Evolutionary conservation across 2,329 filamentous ascomycete genomes (phyloP), one percentile per base, ranked within the genome.

Genomic region (Fusarium torreyae): DNA sequence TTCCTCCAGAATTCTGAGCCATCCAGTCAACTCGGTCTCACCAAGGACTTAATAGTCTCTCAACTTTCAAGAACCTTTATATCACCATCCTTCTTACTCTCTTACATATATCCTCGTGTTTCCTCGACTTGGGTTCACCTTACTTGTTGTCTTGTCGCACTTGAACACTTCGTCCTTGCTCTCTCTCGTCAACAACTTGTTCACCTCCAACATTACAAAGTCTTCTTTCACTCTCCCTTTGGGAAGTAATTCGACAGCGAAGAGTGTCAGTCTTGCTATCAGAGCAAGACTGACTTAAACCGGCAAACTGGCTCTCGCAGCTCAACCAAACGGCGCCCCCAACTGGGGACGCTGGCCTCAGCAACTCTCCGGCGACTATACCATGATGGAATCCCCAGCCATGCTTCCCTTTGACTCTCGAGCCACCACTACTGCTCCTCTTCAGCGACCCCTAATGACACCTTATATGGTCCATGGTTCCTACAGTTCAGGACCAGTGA

Each of bases 311-410:
- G 83, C 84, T 71, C 81, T 86, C 72, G 80, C 83, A 58, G 78
- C 82, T 74, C 81, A 84, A 73, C 76, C 82, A 57, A 77, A 82
- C 63, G 79, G 79, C 46, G 74, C 80, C 68, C 79, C 82, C 54
- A 80, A 78, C 78, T 90, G 88, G 88, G 84, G 81, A 72, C 85
- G 85, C 70, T 88, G 86, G 84, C 78, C 83, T 68, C 77, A 84
- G 62, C 85, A 87, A 42, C 82, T 86, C 44, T 79, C 78, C 15
- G 71, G 77, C 49, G 83, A 85, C 38, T 87, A 86, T 71, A 66
- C 75, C 62, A 81, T 86, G 76, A 84, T 88, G 81, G 84, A 85
- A 48, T 72, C 80, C 26, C 78, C 81, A 18, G 74, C 77, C 24
- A 79, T 87, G 68, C 78, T 88, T 69, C 79, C 81, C 9, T 89